Base-by-base conservation (phyloP, 2,329 filamentous ascomycete genomes). In the Cladosporium oxysporum region DNA sequence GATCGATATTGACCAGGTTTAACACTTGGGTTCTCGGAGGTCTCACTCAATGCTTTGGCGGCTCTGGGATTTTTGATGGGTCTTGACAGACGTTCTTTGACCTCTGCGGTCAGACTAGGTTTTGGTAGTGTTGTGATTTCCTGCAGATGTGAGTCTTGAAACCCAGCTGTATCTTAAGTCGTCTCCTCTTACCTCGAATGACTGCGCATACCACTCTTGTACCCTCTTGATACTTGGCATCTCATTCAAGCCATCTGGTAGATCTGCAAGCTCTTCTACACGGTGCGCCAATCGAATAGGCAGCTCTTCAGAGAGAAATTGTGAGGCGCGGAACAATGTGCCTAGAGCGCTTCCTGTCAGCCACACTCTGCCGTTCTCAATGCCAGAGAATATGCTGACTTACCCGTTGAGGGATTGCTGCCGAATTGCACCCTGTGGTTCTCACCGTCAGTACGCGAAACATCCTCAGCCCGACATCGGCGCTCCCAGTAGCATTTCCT, bases 141-240 rank as follows among this genome's bases (percentile, higher is more conserved):
- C 92, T 94, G 71, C 79, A 66, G 68, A 14, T 28, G 61, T 75
- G 74, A 77, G 76, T 78, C 5, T 59, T 21, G 2, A 12, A 26
- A 23, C 28, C 16, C 7, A 12, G 6, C 0, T n/a, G 1, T 71
- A 76, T 61, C 23, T 33, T 1, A 23, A 16, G 26, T 74, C 75
- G 49, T 71, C 66, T 67, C 62, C 29, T 77, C 86, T 73, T 86
- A 97, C 93, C 88, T 99, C 95, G 76, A 99, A 99, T 61, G 95
- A 99, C 82, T 99, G 95, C 70, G 94, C 95, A 79, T 99, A 99
- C 95, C 95, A 99, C 76, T 98, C 93, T 78, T 93, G 91, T 71
- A 99, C 95, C 75, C 90, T 92, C 78, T 90, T 89, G 71, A 99
- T 97, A 12, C 95, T 98, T 47, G 93, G 92, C 95, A 99, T 98